phyloP scores from a whole-genome alignment of 495 filamentous ascomycete species.

The Hypoxylon perforatum region DNA sequence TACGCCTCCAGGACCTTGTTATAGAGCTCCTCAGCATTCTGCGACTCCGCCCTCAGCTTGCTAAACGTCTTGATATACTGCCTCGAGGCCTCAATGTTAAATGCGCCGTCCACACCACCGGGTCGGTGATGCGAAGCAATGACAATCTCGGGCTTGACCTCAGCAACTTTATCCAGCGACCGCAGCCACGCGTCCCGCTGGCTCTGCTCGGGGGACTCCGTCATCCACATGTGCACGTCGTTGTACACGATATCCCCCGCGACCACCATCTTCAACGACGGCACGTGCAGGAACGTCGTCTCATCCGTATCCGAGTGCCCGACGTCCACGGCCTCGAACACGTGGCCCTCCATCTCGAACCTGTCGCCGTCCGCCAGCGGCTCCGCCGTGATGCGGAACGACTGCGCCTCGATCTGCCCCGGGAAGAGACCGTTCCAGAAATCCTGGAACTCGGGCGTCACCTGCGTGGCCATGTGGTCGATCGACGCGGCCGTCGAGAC shows the following conservation, averaged over 20 bases:
- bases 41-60: constrained; percentile 1
- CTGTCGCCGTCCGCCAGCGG: constrained; percentile 24
- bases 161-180: constrained; percentile 46
- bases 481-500: constrained; percentile 48
- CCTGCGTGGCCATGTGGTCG: constrained; percentile 48
- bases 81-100: constrained; percentile 39
- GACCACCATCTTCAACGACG: constrained; percentile 45
- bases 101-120: constrained; percentile 40
- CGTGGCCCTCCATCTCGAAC: constrained; percentile 44
- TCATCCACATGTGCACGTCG: constrained; percentile 48
- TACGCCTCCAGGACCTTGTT: constrained; percentile 24
- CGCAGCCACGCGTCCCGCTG: constrained; percentile 48
- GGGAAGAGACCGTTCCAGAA: constrained; percentile 45
- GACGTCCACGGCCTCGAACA: constrained; percentile 42
- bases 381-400: constrained; percentile 14
- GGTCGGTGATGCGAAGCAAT: constrained; percentile 48
- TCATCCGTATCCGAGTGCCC: constrained; percentile 49
- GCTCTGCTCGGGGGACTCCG: constrained; percentile 39
- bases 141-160: constrained; percentile 46
- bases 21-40: constrained; percentile 31
- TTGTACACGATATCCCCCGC: constrained; percentile 53
- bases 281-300: constrained; percentile 46
- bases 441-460: constrained; percentile 12
- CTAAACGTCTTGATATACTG: constrained; percentile 41
- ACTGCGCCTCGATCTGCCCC: constrained; percentile 17